Evolutionary conservation across 768 basidiomycete species (phyloP).

Genomic region (Leccinum ochraceum): DNA sequence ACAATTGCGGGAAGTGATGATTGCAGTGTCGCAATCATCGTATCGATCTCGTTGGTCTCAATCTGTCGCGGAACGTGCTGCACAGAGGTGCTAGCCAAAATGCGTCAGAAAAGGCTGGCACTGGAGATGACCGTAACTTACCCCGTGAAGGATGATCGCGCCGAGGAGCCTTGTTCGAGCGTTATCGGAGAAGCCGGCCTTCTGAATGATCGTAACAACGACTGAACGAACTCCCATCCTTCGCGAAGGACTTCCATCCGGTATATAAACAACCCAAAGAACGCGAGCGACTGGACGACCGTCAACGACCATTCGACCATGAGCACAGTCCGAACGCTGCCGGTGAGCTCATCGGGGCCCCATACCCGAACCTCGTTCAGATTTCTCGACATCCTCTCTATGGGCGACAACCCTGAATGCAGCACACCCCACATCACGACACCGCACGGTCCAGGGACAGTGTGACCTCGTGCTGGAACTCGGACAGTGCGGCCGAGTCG

Average conservation of each 20-base stretch:
- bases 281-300: slow-evolving; percentile 39
- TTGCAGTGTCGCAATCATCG: too few species aligned
- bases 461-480: slow-evolving; percentile 76
- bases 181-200: background rate
- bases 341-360: slow-evolving; percentile 19
- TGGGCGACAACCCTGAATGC: slow-evolving; percentile 39
- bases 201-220: background rate
- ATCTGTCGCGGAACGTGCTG: background rate
- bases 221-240: slow-evolving; percentile 12
- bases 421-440: slow-evolving; percentile 39
- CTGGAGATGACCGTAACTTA: background rate
- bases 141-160: slow-evolving; percentile 11
- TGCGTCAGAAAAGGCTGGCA: slow-evolving; percentile 9
- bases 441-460: slow-evolving; percentile 85
- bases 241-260: slow-evolving; percentile 40
- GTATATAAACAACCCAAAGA: slow-evolving; percentile 58
- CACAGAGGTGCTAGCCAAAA: slow-evolving; percentile 15
- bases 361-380: slow-evolving; percentile 33
- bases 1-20: too few species aligned
- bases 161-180: background rate
- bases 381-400: slow-evolving; percentile 49
- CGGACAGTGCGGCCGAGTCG: slow-evolving; percentile 52
- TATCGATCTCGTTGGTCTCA: too few species aligned
- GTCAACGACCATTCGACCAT: slow-evolving; percentile 31
- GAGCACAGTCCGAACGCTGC: slow-evolving; percentile 39